Evolutionary conservation across 768 basidiomycete species (phyloP).

Genomic region (Hydnomerulius pinastri): DNA sequence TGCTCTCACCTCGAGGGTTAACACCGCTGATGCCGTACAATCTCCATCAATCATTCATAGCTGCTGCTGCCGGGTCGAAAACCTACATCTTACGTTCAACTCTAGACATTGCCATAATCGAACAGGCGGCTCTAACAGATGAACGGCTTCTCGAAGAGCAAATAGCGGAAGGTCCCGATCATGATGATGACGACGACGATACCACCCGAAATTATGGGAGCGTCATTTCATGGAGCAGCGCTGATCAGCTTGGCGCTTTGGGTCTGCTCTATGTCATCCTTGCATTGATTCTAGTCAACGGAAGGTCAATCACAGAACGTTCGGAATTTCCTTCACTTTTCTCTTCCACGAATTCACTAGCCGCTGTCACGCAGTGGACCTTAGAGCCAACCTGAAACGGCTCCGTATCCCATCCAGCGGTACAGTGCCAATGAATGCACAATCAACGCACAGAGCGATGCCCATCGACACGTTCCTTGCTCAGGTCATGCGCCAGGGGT

Average conservation of each 20-base stretch:
- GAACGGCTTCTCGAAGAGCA: constrained; percentile 46
- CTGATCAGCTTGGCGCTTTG: constrained; percentile 65
- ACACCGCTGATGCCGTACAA: background rate
- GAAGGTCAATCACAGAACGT: constrained; percentile 76
- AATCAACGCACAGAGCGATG: constrained; percentile 50
- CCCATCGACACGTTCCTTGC: constrained; percentile 69
- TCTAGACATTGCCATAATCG: constrained; percentile 63
- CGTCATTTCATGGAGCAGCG: constrained; percentile 70
- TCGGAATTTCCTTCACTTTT: constrained; percentile 30
- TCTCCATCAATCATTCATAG: constrained; percentile 29
- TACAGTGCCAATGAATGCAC: constrained; percentile 51
- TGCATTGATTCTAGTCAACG: constrained; percentile 80
- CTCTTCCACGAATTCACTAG: background rate
- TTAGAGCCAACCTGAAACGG: constrained; percentile 68
- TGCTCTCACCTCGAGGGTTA: background rate
- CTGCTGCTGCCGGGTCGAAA: constrained; percentile 63
- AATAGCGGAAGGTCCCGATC: constrained; percentile 48
- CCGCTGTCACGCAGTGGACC: constrained; percentile 53
- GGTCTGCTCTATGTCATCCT: constrained; percentile 84
- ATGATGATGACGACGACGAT: constrained; percentile 51
- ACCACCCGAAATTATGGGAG: constrained; percentile 59
- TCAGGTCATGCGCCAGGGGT: constrained; percentile 66
- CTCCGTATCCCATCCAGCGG: constrained; percentile 59
- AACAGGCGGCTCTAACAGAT: constrained; percentile 55
- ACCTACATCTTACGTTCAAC: constrained; percentile 82